phyloP scores from a whole-genome alignment of 164 flowering plant genomes.

The Hamamelis virginiana region DNA sequence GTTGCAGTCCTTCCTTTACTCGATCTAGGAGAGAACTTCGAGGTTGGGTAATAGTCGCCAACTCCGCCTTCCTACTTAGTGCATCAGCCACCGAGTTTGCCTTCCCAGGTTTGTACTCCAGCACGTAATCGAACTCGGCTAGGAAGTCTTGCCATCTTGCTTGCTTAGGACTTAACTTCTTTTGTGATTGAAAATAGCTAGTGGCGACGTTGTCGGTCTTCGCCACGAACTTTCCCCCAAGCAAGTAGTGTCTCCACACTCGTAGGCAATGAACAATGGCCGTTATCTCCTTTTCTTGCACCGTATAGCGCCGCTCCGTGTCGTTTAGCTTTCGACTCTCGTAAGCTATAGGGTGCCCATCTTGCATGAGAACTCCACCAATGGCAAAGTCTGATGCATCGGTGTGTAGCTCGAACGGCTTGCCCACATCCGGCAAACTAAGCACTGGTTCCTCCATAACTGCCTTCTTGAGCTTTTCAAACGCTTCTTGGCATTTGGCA shows the following conservation, averaged over 20 bases:
- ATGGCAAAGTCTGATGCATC: constrained; percentile 9
- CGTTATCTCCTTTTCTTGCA: background rate
- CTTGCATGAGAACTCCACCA: background rate
- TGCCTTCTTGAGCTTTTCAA: constrained; percentile 1
- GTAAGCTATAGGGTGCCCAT: background rate
- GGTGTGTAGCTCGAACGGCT: constrained; percentile 15
- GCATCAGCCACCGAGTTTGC: constrained; percentile 3
- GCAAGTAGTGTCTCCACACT: background rate
- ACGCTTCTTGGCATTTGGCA: background rate
- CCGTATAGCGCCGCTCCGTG: background rate
- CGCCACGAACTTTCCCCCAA: background rate
- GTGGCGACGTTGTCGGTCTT: constrained; percentile 5
- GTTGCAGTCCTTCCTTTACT: background rate
- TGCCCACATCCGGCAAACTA: background rate
- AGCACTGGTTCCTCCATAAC: constrained; percentile 4
- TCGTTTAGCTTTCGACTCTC: background rate
- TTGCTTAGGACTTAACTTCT: constrained; percentile 11
- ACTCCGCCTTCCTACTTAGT: background rate
- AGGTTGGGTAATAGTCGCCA: no score
- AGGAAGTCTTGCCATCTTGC: constrained; percentile 12
- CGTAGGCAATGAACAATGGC: background rate
- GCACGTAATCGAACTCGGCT: background rate
- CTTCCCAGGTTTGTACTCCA: background rate
- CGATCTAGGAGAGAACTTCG: background rate
- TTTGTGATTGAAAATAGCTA: constrained; percentile 1